phyloP scores from a whole-genome alignment of 176 grass and related monocot genomes.

The Panicum miliaceum region DNA sequence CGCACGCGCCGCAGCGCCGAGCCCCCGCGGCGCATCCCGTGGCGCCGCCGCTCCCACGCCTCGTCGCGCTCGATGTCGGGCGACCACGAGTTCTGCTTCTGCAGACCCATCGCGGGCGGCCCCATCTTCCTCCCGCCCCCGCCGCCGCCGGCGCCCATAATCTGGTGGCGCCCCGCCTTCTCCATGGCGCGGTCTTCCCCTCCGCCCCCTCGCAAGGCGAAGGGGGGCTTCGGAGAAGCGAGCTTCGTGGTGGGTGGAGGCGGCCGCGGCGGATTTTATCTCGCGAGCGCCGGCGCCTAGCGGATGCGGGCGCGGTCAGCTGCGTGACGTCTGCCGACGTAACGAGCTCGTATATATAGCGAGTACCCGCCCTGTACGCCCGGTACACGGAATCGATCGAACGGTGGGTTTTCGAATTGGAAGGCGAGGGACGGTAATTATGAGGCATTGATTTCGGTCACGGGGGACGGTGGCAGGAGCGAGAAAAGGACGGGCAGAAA shows the following conservation, averaged over 20 bases:
- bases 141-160: conserved; percentile 11
- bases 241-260: conserved; percentile 6
- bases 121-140: neutral
- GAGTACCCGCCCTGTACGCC: neutral
- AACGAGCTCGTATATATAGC: neutral
- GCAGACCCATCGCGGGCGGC: conserved; percentile 29
- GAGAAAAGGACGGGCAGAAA: neutral
- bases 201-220: conserved; percentile 44
- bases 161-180: neutral
- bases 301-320: conserved; percentile 21
- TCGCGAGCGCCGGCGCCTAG: conserved; percentile 9
- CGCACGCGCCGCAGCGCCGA: conserved; percentile 39
- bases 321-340: conserved; percentile 47
- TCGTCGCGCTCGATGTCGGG: conserved; percentile 81
- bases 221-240: conserved; percentile 27
- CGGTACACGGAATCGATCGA: conserved; percentile 7
- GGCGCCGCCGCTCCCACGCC: conserved; percentile 67
- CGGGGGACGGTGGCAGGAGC: neutral
- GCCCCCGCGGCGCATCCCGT: conserved; percentile 39
- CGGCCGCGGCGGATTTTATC: conserved; percentile 39
- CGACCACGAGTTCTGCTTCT: conserved; percentile 90
- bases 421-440: conserved; percentile 13
- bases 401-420: conserved; percentile 10
- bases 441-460: conserved; percentile 42
- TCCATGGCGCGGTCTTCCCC: conserved; percentile 42